Evolutionary conservation across 2,329 filamentous ascomycete genomes (phyloP).

Genomic region (Cytospora schulzeri): DNA sequence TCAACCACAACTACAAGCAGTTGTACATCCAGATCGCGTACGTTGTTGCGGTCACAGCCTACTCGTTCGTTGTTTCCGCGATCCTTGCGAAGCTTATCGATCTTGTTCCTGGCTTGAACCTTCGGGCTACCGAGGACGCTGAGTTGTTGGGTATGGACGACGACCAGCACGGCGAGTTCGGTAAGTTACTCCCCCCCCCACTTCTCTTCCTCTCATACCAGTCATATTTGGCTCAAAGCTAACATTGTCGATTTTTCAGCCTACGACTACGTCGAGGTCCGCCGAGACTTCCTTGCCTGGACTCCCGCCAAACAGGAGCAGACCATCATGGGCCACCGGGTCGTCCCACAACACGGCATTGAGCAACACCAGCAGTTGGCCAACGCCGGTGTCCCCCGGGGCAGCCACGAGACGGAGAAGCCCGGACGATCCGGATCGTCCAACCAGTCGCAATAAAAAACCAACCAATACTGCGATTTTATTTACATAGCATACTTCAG

Average conservation of each 20-base stretch:
- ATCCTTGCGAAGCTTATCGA: constrained; percentile 75
- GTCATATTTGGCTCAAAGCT: not conserved
- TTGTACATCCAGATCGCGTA: constrained; percentile 82
- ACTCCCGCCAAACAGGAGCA: constrained; percentile 73
- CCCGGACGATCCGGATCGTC: constrained; percentile 18
- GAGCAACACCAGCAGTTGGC: constrained; percentile 66
- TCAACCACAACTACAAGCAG: constrained; percentile 73
- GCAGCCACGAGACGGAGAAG: constrained; percentile 26
- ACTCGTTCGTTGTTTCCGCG: constrained; percentile 74
- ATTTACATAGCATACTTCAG: not conserved
- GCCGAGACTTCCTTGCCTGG: constrained; percentile 86
- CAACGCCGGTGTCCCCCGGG: constrained; percentile 16
- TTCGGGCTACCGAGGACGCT: constrained; percentile 78
- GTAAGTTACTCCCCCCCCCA: constrained; percentile 10
- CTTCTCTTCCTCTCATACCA: rapidly evolving
- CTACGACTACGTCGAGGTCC: constrained; percentile 85
- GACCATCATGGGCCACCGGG: constrained; percentile 56
- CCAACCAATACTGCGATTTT: not conserved
- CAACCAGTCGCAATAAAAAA: constrained; percentile 15
- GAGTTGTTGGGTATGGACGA: constrained; percentile 88
- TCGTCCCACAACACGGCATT: constrained; percentile 73
- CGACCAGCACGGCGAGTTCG: constrained; percentile 87
- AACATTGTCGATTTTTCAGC: constrained; percentile 37
- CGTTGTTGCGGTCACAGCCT: constrained; percentile 66
- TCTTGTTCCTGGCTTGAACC: constrained; percentile 73